Percentiles rank a stretch among this genome's conserved stretches.
Evolutionary conservation across 106 monocot species (phyloP).

Genomic region (Alisma plantagoaquatica): DNA sequence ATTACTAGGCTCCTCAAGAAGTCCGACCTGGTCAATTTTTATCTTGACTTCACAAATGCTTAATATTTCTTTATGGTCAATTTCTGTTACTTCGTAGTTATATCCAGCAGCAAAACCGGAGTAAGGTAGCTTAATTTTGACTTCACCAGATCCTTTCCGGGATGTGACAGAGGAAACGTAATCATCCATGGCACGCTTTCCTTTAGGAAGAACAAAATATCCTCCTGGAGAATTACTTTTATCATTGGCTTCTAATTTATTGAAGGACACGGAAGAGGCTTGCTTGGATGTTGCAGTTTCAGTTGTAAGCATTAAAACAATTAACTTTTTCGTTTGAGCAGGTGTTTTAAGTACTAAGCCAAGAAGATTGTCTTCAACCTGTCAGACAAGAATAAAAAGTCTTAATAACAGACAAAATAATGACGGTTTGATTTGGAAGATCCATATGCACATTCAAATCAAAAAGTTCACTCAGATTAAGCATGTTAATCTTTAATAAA

Average conservation of each 20-base stretch:
- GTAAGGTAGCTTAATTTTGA: constrained; percentile 79
- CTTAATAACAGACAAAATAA: background rate
- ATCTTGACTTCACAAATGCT: constrained; percentile 73
- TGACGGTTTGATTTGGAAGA: background rate
- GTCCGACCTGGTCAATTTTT: constrained; percentile 79
- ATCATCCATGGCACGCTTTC: constrained; percentile 81
- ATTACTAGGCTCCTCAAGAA: constrained; percentile 75
- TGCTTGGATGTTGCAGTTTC: constrained; percentile 38
- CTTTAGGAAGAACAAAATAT: constrained; percentile 73
- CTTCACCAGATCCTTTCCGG: constrained; percentile 55
- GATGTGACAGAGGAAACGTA: constrained; percentile 48
- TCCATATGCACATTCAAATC: too few relatives aligned
- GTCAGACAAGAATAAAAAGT: constrained; percentile 2
- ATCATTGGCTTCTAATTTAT: constrained; percentile 32
- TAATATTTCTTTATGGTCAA: constrained; percentile 66
- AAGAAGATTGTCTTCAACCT: constrained; percentile 90
- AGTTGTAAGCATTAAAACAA: constrained; percentile 64
- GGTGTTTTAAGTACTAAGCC: constrained; percentile 70
- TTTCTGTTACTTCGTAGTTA: constrained; percentile 59
- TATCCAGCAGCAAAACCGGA: constrained; percentile 58
- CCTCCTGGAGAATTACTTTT: constrained; percentile 33
- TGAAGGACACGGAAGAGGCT: constrained; percentile 13
- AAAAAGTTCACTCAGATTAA: too few relatives aligned
- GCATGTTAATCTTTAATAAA: too few relatives aligned
- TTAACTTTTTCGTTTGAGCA: constrained; percentile 45